Base-by-base conservation (phyloP, 1,139 yeast genomes). In the Meyerozyma smithsonii region DNA sequence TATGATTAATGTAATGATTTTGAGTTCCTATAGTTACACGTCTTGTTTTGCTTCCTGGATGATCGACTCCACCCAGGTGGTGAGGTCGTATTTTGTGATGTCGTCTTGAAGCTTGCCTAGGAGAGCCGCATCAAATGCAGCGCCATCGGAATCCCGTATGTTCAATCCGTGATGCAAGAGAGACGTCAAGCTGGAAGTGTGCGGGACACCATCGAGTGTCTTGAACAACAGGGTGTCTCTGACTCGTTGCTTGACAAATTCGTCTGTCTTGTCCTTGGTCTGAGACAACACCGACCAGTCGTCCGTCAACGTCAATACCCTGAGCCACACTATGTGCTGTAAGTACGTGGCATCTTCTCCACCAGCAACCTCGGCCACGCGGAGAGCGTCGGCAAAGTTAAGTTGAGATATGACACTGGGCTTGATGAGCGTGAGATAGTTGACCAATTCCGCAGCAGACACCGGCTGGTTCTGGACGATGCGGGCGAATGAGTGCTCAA, bases 281-380 rank as follows among this genome's bases (percentile, higher is more conserved):
- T 65, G 59, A n/a, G 64, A 58, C 17, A 78, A 54, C 11, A 56
- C 52, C 5, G 55, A 44, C 86, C 88, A 81, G 48, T 79, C 76
- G 47, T 80, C 83, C 1, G 75, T 69, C n/a, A 79, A 51, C 2
- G 63, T 50, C 8, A 84, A 61, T 36, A 84, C 66, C 43, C 92
- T 67, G 50, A 80, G 66, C 92, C 94, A 84, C 2, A 83, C 62
- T 12, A 71, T 53, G 36, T 52, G 52, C n/a, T 58, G 44, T 34
- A 55, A 56, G 23, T 50, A 47, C 34, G 51, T 53, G 42, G 52
- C 59, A 8, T 47, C 32, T 6, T 46, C 39, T 34, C 62, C 66
- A 43, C 62, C 61, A 1, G 53, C 49, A 6, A 64, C 46, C 28
- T 60, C 50, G 1, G 65, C 64, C 4, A 69, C 57, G 37, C 53